Conservation (phyloP, 1,139 yeast genomes). For the Debaryomycetaceae sp. region DNA sequence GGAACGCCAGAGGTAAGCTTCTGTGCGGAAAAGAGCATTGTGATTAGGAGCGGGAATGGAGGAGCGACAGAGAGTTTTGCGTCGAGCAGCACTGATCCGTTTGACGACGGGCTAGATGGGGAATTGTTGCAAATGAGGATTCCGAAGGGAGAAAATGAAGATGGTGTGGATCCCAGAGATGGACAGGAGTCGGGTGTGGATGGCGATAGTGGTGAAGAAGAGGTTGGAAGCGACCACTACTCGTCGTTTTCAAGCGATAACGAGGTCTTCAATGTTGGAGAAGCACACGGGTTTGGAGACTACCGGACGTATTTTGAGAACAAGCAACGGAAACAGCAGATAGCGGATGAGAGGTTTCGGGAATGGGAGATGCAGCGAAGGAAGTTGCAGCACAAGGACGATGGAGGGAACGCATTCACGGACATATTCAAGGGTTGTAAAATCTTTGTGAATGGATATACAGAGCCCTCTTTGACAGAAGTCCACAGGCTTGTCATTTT, state of each 20-base stretch:
- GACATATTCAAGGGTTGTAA: constrained; percentile 60
- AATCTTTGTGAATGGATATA: constrained; percentile 82
- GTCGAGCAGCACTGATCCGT: constrained; percentile 30
- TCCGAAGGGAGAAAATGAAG: background rate
- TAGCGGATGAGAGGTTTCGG: constrained; percentile 54
- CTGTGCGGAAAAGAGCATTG: background rate
- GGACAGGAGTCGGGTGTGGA: background rate
- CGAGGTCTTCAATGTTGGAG: constrained; percentile 22
- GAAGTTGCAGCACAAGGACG: constrained; percentile 17
- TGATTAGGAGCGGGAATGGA: background rate
- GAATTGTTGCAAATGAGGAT: constrained; percentile 4
- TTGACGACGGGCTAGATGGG: constrained; percentile 40
- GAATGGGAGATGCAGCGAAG: constrained; percentile 47
- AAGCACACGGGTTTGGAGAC: constrained; percentile 60
- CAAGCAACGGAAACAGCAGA: constrained; percentile 66
- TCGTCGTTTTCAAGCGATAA: background rate
- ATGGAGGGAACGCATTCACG: constrained; percentile 6
- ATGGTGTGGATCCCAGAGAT: background rate
- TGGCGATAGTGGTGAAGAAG: background rate
- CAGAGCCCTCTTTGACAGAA: constrained; percentile 70
- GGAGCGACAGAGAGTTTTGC: constrained; percentile 4
- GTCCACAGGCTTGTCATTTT: constrained; percentile 67
- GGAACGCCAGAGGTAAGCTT: background rate
- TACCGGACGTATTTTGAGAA: constrained; percentile 65
- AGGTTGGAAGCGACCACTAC: constrained; percentile 2